Evolutionary conservation across 495 filamentous ascomycete species (phyloP), one percentile per base, ranked within the genome.

Genomic region (Annulohypoxylon maeteangense): DNA sequence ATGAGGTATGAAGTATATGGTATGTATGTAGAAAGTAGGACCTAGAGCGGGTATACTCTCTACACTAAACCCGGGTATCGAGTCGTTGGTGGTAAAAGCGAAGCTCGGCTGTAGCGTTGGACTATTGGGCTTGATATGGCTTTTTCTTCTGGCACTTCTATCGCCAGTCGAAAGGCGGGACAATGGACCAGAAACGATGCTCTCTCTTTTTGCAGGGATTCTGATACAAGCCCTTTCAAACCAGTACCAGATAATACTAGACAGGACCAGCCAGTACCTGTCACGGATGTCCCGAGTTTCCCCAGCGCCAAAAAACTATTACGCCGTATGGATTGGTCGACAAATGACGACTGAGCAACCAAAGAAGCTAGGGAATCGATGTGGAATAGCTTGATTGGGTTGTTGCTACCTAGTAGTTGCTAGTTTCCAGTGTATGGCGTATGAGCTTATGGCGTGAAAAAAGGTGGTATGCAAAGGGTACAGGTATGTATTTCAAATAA

Each of bases 241-340:
- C 36, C 32, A 51, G 53, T n/a, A n/a, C n/a, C n/a, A n/a, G n/a
- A n/a, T n/a, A n/a, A n/a, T n/a, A n/a, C n/a, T n/a, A n/a, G n/a
- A n/a, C n/a, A n/a, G n/a, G n/a, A n/a, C n/a, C n/a, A 48, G 47
- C 36, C 32, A 51, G 53, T 59, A 42, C 32, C 36, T 48, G 40
- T 29, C 47, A 51, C 20, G 27, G 25, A 25, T 2, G 47, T 8
- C 38, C 4, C 18, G 4, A n/a, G 45, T 16, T 59, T 54, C 68
- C 48, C 56, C 62, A 71, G 62, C 57, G 68, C 62, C 68, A 71
- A 70, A 71, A 70, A 70, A 54, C 22, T 12, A n/a, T n/a, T 45
- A n/a, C n/a, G n/a, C n/a, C n/a, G n/a, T n/a, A 48, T 54, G 55
- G 70, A 68, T 72, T 67, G 65, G 65, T 61, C 54, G 60, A 65